phyloP scores from a whole-genome alignment of 805 yeast genomes.

The Candida tammaniensis region DNA sequence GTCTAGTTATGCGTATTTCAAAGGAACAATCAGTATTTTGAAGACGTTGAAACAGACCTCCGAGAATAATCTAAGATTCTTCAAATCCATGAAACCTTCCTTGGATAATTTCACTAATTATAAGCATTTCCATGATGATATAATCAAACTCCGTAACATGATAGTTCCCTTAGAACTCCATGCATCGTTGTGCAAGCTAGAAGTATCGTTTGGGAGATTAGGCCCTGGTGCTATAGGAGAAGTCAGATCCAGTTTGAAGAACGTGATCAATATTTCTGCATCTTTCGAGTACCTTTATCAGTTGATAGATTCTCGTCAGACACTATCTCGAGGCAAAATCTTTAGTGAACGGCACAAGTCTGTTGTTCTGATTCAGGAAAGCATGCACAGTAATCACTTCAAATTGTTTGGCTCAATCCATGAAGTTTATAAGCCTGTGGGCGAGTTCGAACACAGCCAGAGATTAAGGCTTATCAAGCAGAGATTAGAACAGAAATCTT shows the following conservation, averaged over 20 bases:
- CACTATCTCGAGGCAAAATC: conserved; percentile 16
- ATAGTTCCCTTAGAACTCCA: conserved; percentile 19
- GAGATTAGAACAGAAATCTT: conserved; percentile 15
- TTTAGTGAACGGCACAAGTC: conserved; percentile 15
- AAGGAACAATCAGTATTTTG: conserved; percentile 16
- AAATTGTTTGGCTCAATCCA: conserved; percentile 24
- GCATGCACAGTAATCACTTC: conserved; percentile 13
- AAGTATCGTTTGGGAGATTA: conserved; percentile 26
- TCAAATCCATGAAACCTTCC: conserved; percentile 27
- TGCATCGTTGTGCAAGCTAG: conserved; percentile 18
- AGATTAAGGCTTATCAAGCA: conserved; percentile 18
- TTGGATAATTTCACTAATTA: conserved; percentile 21
- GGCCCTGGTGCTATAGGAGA: conserved; percentile 25
- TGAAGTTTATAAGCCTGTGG: conserved; percentile 28
- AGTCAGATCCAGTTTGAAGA: conserved; percentile 22
- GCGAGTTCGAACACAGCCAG: conserved; percentile 21
- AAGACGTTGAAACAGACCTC: conserved; percentile 13
- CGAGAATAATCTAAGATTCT: conserved; percentile 21
- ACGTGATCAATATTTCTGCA: conserved; percentile 19
- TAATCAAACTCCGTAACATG: conserved; percentile 17
- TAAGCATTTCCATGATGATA: conserved; percentile 16
- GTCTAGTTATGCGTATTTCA: conserved; percentile 19
- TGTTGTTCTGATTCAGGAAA: conserved; percentile 3
- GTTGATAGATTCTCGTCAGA: conserved; percentile 25
- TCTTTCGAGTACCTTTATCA: conserved; percentile 27